Base-by-base conservation (phyloP, 1,139 yeast genomes). In the Nakaseomyces kungkrabaensis region DNA sequence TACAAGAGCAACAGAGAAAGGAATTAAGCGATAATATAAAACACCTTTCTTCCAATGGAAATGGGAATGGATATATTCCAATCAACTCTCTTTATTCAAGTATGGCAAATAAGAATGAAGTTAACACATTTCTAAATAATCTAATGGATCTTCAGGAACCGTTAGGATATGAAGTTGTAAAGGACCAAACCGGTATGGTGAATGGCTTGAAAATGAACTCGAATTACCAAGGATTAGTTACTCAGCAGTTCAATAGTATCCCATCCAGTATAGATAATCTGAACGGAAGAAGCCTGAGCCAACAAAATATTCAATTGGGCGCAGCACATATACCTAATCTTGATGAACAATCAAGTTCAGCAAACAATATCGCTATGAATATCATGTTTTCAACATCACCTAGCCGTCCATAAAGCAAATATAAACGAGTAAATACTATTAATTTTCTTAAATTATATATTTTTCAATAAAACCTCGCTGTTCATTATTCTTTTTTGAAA, bases 1-100 rank as follows among this genome's bases (percentile, higher is more conserved):
- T 29, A n/a, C 44, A 41, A 13, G 34, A 41, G 5, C 44, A 41
- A 41, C 44, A 41, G n/a, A 41, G 25, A 41, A 27, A 29, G 25
- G 34, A 41, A n/a, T 13, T 41, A 8, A 41, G 33, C 5, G 44
- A 41, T 13, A 41, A 41, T 13, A 41, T 41, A 4, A 41, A 29
- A 22, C 9, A 27, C n/a, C 34, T 41, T n/a, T 41, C 44, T 13
- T 5, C 33, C 11, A 27, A 11, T 8, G 25, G 11, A 5, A 27
- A 41, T 27, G 13, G 24, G n/a, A 41, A 29, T n/a, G 44, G 44
- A 5, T 41, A 41, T 29, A 41, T 41, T 13, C 44, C 44, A 27
- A 41, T 41, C 7, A 29, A 41, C 25, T 41, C 34, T n/a, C 13
- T 41, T 4, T 41, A 41, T 17, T 24, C 33, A 4, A 27, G 11